These are phyloP conservation scores for Tylopilus felleus DNA, from an alignment of 768 basidiomycete species.

Conservation along the genomic window DNA sequence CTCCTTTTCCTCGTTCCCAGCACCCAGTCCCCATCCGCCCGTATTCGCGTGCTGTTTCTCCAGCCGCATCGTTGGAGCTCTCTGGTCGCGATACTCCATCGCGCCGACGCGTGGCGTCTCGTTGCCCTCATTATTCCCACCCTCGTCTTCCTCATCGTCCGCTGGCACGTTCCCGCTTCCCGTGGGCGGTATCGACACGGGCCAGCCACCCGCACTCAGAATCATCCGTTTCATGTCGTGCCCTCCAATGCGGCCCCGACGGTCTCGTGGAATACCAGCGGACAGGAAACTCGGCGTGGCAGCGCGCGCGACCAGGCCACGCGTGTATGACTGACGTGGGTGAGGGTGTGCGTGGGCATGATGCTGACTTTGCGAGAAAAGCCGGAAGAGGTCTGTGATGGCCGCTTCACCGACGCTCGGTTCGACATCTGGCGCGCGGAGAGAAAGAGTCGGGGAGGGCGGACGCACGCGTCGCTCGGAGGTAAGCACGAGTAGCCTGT, in stretches of 20 bases:
- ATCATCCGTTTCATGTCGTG: constrained; percentile 29
- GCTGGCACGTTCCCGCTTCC: constrained; percentile 4
- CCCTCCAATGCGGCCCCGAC: constrained; percentile 69
- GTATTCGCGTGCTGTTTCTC: constrained; percentile 42
- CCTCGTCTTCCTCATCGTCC: constrained; percentile 32
- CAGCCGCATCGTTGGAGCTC: constrained; percentile 32
- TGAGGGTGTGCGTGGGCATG: constrained; percentile 30
- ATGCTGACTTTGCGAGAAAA: constrained; percentile 53
- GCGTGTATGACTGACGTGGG: constrained; percentile 21
- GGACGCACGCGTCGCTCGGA: constrained; percentile 61
- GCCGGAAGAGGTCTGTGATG: constrained; percentile 60
- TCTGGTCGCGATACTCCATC: constrained; percentile 32
- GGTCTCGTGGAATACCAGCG: constrained; percentile 70
- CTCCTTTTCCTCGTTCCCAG: constrained; percentile 53
- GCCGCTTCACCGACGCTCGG: constrained; percentile 66
- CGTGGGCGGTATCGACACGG: background rate
- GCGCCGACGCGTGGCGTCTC: constrained; percentile 55
- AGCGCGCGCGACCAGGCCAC: constrained; percentile 28
- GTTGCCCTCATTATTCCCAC: constrained; percentile 45
- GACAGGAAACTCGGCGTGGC: constrained; percentile 65
- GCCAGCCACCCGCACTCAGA: constrained; percentile 19
- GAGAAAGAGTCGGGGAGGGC: constrained; percentile 57
- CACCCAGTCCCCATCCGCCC: constrained; percentile 77
- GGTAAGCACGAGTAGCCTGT: constrained; percentile 70
- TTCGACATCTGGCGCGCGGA: constrained; percentile 46